Evolutionary conservation across 2,329 filamentous ascomycete species (phyloP).

Genomic region (Ambrosiella cleistominuta): DNA sequence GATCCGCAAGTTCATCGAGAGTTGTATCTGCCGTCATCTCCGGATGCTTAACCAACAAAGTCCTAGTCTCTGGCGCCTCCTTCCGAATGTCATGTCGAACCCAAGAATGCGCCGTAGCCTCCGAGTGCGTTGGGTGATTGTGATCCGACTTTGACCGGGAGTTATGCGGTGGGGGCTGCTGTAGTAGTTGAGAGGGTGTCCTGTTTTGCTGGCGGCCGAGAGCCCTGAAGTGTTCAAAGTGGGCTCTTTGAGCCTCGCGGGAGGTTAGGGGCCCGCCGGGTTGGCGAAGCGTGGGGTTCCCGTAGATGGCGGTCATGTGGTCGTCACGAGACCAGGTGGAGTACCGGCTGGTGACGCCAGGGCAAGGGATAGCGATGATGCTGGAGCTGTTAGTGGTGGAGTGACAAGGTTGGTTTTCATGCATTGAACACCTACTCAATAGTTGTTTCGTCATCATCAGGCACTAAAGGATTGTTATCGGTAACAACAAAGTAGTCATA

Average conservation of each 20-base stretch:
- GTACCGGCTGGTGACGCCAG: slow-evolving; percentile 30
- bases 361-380: slow-evolving; percentile 35
- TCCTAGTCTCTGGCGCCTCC: slow-evolving; percentile 29
- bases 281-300: slow-evolving; percentile 28
- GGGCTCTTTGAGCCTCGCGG: not conserved
- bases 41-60: slow-evolving; percentile 35
- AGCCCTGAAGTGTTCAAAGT: not conserved
- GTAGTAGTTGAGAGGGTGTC: too few relatives aligned
- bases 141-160: slow-evolving; percentile 14
- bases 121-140: slow-evolving; percentile 16
- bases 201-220: not conserved
- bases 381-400: slow-evolving; percentile 3
- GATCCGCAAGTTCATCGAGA: slow-evolving; percentile 27
- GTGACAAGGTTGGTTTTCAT: not conserved
- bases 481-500: slow-evolving; percentile 3
- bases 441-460: not conserved
- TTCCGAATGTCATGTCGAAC: slow-evolving; percentile 34
- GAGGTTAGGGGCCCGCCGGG: slow-evolving; percentile 20
- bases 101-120: slow-evolving; percentile 28
- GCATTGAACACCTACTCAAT: slow-evolving; percentile 5
- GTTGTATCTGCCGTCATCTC: slow-evolving; percentile 24
- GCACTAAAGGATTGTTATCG: slow-evolving; percentile 2
- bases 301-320: slow-evolving; percentile 10
- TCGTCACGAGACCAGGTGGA: slow-evolving; percentile 35
- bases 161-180: too few relatives aligned